Conservation (phyloP, 192 early-diverging fungal genomes). For the Coemansia sp. region DNA sequence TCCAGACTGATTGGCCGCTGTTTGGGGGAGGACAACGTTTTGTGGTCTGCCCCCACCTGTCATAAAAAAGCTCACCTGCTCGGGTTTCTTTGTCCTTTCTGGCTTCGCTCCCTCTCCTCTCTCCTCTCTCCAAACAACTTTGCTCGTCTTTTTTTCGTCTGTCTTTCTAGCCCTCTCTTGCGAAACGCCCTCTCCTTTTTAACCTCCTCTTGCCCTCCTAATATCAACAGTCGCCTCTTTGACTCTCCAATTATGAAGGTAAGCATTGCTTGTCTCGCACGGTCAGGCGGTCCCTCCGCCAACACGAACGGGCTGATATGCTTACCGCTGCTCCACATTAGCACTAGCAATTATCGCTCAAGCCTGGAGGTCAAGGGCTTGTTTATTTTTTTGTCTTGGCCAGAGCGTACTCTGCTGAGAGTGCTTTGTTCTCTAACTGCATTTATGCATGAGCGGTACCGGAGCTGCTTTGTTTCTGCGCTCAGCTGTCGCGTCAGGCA, state of each 20-base stretch:
- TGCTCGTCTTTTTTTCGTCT: background rate
- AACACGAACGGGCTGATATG: background rate
- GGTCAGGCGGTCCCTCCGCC: background rate
- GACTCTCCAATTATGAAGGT: constrained; percentile 27
- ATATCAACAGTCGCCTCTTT: background rate
- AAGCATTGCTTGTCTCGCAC: constrained; percentile 1
- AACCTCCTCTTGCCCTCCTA: background rate
- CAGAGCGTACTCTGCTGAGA: background rate
- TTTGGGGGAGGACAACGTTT: constrained; percentile 9
- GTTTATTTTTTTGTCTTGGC: background rate
- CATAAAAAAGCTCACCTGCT: background rate
- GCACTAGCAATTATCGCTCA: background rate
- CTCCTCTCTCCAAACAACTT: constrained; percentile 2
- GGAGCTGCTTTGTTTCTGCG: constrained; percentile 6
- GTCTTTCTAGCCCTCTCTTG: background rate
- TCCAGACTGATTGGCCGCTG: background rate
- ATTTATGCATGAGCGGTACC: background rate
- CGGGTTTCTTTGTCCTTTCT: constrained; percentile 2
- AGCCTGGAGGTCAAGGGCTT: background rate
- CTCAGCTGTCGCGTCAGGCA: background rate
- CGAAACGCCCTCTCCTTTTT: background rate
- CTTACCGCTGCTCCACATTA: background rate
- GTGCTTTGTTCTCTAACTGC: background rate
- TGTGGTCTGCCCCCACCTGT: background rate
- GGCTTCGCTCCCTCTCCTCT: background rate